phyloP scores from a whole-genome alignment of 192 early-diverging fungal genomes.

The Coemansia sp. region DNA sequence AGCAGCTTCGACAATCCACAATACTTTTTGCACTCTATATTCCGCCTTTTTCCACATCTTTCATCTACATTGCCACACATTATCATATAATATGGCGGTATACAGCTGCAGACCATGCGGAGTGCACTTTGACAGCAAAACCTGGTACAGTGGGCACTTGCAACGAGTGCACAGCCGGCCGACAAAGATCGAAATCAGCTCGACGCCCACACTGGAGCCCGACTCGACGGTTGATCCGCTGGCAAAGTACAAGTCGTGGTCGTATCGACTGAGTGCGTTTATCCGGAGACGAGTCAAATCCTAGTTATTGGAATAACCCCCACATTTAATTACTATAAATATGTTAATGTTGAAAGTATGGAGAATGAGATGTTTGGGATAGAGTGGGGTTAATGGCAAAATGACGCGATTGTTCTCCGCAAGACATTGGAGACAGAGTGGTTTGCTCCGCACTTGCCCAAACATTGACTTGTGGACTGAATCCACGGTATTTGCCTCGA shows the following conservation, averaged over 20 bases:
- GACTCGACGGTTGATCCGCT: not conserved
- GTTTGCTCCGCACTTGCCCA: too few species aligned
- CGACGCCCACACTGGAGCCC: not conserved
- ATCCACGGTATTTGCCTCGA: too few species aligned
- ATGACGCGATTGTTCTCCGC: too few species aligned
- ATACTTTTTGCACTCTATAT: not conserved
- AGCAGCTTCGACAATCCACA: too few species aligned
- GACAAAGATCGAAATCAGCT: constrained; percentile 8
- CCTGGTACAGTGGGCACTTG: constrained; percentile 31
- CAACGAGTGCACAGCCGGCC: constrained; percentile 9
- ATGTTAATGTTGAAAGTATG: too few species aligned
- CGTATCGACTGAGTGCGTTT: not conserved
- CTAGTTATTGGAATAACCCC: not conserved
- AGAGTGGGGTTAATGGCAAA: too few species aligned
- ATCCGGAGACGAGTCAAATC: constrained; percentile 1
- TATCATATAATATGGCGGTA: constrained; percentile 13
- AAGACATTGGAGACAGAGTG: too few species aligned
- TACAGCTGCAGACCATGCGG: constrained; percentile 25
- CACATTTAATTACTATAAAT: too few species aligned
- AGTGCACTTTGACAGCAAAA: constrained; percentile 27
- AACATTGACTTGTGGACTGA: too few species aligned
- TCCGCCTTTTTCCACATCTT: too few species aligned
- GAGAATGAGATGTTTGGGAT: too few species aligned
- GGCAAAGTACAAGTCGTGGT: not conserved
- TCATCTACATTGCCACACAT: too few species aligned